Conservation (phyloP, 176 grass and related monocot genomes). For the Coix lacrymajobi region DNA sequence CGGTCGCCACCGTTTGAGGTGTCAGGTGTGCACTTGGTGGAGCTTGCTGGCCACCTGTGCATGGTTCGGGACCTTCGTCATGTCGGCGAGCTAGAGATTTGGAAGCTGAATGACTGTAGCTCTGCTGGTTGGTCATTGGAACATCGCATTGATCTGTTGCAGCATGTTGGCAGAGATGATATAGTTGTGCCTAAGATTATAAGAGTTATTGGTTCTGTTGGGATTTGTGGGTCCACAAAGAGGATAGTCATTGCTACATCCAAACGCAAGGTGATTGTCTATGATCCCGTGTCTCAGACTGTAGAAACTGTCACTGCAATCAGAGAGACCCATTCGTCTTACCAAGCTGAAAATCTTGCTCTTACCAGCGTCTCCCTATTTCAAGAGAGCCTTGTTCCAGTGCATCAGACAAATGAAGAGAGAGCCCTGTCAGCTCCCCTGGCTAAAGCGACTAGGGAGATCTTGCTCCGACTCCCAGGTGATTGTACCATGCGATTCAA, state of each 20-base stretch:
- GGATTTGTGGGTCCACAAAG: neutral
- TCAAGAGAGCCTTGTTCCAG: slow-evolving; percentile 13
- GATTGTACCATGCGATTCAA: neutral
- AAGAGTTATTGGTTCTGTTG: slow-evolving; percentile 2
- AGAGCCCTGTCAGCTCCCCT: neutral
- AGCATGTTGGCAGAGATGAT: neutral
- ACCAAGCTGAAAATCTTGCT: neutral
- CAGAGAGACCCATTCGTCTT: neutral
- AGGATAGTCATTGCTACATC: slow-evolving; percentile 15
- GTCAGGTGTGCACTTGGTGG: slow-evolving; percentile 1
- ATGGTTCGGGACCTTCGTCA: neutral
- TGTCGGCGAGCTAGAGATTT: slow-evolving; percentile 3
- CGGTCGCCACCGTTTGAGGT: neutral
- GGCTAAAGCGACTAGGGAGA: slow-evolving; percentile 6
- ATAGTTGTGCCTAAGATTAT: neutral
- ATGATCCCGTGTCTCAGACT: neutral
- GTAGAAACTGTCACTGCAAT: neutral
- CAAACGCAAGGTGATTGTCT: neutral
- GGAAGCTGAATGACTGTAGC: slow-evolving; percentile 1
- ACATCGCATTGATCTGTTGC: neutral
- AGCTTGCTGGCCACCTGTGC: slow-evolving; percentile 6
- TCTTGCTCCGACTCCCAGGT: slow-evolving; percentile 10
- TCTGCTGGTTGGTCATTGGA: slow-evolving; percentile 6
- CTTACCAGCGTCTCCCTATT: neutral
- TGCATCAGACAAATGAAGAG: slow-evolving; percentile 30